phyloP scores from a whole-genome alignment of 1,284 basidiomycete genomes.

The Hemileia vastatrix region DNA sequence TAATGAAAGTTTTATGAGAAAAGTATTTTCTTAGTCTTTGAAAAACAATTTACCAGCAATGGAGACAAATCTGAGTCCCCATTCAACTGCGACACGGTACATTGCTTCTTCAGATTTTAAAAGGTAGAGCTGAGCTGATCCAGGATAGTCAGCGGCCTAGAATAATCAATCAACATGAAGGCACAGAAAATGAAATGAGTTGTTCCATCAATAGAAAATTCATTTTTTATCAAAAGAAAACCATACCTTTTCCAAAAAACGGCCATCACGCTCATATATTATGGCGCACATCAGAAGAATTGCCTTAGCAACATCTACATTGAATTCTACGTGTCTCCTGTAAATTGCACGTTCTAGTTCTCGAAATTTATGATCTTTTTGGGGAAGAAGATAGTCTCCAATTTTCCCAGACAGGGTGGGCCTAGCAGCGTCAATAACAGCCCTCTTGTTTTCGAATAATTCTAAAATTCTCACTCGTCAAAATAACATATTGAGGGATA shows the following conservation, averaged over 20 bases:
- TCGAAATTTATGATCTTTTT: background rate
- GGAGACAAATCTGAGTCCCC: conserved; percentile 5
- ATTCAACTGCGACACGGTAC: background rate
- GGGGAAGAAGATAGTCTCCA: background rate
- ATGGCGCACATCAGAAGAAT: conserved; percentile 15
- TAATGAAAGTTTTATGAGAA: too few relatives aligned
- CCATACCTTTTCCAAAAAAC: conserved; percentile 3
- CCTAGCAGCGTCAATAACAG: background rate
- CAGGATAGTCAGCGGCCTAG: background rate
- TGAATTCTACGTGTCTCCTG: background rate
- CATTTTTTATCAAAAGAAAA: too few relatives aligned
- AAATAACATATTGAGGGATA: too few relatives aligned
- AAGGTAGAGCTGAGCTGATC: background rate
- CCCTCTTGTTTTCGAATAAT: background rate
- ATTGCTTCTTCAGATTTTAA: conserved; percentile 9
- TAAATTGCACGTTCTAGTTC: background rate
- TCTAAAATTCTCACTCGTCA: too few relatives aligned
- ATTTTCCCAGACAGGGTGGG: background rate
- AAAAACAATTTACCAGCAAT: conserved; percentile 16
- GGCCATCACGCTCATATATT: conserved; percentile 6
- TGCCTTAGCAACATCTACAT: conserved; percentile 5
- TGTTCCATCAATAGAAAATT: too few relatives aligned
- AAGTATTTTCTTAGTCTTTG: too few relatives aligned
- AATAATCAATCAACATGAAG: background rate
- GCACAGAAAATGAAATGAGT: too few relatives aligned